Percentiles rank a stretch among this genome's conserved stretches.
These are phyloP conservation scores for Alnus rubra DNA, from an alignment of 306 rosid genomes.

Conservation along the genomic window DNA sequence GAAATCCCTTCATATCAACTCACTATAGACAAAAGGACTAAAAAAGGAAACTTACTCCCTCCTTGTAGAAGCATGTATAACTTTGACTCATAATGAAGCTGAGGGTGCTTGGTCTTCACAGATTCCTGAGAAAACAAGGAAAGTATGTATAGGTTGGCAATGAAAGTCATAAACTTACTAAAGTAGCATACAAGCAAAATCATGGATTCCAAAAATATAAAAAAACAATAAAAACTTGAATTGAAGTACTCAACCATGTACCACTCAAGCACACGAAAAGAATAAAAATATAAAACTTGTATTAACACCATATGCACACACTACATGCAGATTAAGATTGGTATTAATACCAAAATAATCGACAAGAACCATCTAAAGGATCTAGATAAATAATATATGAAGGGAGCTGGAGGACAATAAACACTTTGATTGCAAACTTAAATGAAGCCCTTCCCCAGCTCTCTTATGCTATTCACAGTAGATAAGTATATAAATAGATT, in stretches of 20 bases:
- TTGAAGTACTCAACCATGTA: background rate
- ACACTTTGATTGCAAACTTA: constrained; percentile 3
- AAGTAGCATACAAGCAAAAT: background rate
- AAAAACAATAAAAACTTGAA: background rate
- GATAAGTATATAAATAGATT: background rate
- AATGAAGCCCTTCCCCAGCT: background rate
- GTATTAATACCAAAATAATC: background rate
- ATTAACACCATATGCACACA: background rate
- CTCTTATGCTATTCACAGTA: background rate
- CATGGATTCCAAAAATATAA: background rate
- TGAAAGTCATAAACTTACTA: background rate
- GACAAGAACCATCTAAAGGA: constrained; percentile 5
- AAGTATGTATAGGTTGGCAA: constrained; percentile 6
- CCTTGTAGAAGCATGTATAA: constrained; percentile 97
- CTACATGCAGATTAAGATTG: background rate
- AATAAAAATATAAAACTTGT: background rate
- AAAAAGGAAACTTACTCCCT: constrained; percentile 69
- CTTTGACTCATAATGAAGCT: constrained; percentile 96
- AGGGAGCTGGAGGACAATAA: background rate
- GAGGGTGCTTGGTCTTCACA: constrained; percentile 95
- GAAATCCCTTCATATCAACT: background rate
- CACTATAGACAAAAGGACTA: constrained; percentile 16
- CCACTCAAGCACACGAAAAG: background rate
- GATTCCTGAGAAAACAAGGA: constrained; percentile 64
- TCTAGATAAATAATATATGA: background rate